phyloP scores from a whole-genome alignment of 345 rosid species.

The Populus ilicifolia region DNA sequence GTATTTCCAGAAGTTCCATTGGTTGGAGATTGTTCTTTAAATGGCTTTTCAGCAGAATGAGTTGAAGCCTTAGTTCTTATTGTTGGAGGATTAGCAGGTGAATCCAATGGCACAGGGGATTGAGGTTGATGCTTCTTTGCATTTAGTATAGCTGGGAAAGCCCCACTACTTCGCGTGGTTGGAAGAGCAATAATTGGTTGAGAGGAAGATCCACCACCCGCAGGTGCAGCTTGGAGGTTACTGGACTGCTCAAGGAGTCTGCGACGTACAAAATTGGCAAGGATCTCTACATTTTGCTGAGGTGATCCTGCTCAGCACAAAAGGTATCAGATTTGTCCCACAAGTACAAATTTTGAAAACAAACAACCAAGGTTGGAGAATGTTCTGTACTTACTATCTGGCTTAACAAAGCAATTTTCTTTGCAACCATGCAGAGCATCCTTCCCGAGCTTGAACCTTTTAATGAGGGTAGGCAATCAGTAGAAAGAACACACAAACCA shows the following conservation, averaged over 20 bases:
- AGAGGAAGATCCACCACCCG: constrained; percentile 27
- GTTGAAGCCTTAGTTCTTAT: constrained; percentile 3
- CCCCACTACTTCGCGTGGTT: constrained; percentile 69
- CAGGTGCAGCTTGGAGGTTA: constrained; percentile 58
- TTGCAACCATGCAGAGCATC: constrained; percentile 6
- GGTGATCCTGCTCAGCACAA: constrained; percentile 28
- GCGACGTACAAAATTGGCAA: constrained; percentile 45
- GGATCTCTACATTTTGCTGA: constrained; percentile 31
- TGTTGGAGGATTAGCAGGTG: constrained; percentile 11
- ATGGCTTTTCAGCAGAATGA: constrained; percentile 10
- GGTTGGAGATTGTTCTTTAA: constrained; percentile 18
- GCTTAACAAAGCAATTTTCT: constrained; percentile 15
- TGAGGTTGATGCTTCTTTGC: constrained; percentile 34
- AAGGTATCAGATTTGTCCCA: constrained; percentile 1
- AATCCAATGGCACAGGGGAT: constrained; percentile 19
- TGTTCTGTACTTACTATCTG: constrained; percentile 33
- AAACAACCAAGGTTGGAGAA: not conserved
- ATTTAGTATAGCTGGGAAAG: constrained; percentile 68
- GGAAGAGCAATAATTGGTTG: constrained; percentile 42
- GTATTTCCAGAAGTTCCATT: constrained; percentile 14
- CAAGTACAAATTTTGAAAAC: not conserved
- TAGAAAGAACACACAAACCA: constrained; percentile 10
- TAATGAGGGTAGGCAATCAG: constrained; percentile 21
- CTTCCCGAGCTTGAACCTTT: constrained; percentile 41
- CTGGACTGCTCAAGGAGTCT: constrained; percentile 58